phyloP scores from a whole-genome alignment of 1,284 basidiomycete genomes.

The Microbotryum scabiosae region DNA sequence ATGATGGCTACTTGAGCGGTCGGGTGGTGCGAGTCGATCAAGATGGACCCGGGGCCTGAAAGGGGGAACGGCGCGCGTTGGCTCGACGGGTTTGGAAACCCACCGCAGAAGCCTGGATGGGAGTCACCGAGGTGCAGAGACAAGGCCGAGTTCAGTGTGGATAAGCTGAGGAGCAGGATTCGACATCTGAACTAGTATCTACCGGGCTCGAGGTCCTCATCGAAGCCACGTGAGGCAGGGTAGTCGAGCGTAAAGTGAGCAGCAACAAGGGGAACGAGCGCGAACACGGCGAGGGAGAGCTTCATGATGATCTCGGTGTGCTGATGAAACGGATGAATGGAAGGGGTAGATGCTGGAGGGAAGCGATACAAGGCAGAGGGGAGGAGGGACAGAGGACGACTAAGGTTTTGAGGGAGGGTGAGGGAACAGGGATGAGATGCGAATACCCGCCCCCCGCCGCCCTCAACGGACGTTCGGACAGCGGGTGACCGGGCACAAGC shows the following conservation, averaged over 20 bases:
- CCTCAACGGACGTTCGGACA: too few species aligned
- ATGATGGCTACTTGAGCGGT: constrained; percentile 51
- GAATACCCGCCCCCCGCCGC: too few species aligned
- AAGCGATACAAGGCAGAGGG: too few species aligned
- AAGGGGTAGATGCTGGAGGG: too few species aligned
- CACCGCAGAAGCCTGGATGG: constrained; percentile 39
- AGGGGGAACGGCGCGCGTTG: constrained; percentile 59
- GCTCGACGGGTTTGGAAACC: constrained; percentile 39
- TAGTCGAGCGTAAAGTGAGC: constrained; percentile 64
- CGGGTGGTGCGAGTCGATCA: constrained; percentile 54
- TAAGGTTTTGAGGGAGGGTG: too few species aligned
- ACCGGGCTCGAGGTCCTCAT: constrained; percentile 50
- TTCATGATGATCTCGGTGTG: constrained; percentile 6
- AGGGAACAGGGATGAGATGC: too few species aligned
- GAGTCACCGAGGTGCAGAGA: not conserved
- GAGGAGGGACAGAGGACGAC: too few species aligned
- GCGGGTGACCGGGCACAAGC: too few species aligned
- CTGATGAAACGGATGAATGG: too few species aligned
- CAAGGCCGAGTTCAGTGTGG: too few species aligned
- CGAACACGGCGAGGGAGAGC: constrained; percentile 18
- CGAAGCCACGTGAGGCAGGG: constrained; percentile 42
- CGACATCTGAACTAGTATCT: not conserved
- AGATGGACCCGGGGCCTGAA: constrained; percentile 47
- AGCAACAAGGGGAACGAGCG: constrained; percentile 44
- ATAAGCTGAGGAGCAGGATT: not conserved